Evolutionary conservation across 140 eudicot species (phyloP).

Genomic region (Ambrosia hybrid): DNA sequence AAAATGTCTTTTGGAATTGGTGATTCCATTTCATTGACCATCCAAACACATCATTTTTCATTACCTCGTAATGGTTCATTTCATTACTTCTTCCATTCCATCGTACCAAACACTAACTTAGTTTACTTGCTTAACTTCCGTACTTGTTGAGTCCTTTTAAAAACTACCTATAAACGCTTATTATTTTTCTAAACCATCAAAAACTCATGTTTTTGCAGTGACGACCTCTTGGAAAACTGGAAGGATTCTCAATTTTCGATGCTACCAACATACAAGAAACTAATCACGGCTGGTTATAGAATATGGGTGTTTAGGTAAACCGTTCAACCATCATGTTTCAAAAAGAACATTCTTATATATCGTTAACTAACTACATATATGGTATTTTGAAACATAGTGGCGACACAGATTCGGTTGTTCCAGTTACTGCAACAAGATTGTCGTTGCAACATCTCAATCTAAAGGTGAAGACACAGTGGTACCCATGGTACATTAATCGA

Average conservation of each 20-base stretch:
- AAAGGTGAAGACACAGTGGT: slow-evolving; percentile 58
- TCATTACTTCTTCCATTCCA: too few species aligned
- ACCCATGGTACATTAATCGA: slow-evolving; percentile 70
- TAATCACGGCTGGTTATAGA: slow-evolving; percentile 74
- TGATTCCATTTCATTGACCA: too few species aligned
- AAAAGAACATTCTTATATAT: background rate
- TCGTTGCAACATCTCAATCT: slow-evolving; percentile 64
- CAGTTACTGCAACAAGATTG: slow-evolving; percentile 78
- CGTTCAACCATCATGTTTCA: background rate
- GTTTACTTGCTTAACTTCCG: too few species aligned
- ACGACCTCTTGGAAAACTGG: slow-evolving; percentile 64
- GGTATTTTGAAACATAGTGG: slow-evolving; percentile 47
- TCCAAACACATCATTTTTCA: too few species aligned
- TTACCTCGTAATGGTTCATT: too few species aligned
- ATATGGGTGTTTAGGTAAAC: slow-evolving; percentile 90
- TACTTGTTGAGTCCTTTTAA: too few species aligned
- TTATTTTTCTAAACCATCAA: too few species aligned
- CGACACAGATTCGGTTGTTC: slow-evolving; percentile 81
- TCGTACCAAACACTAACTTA: too few species aligned
- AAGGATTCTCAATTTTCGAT: slow-evolving; percentile 66
- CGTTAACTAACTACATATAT: background rate
- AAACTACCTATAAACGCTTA: too few species aligned
- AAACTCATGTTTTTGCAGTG: slow-evolving; percentile 41
- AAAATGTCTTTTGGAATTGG: too few species aligned
- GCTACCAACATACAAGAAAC: slow-evolving; percentile 63